phyloP scores from a whole-genome alignment of 305 asterid genomes.

The Nicotiana rustica region DNA sequence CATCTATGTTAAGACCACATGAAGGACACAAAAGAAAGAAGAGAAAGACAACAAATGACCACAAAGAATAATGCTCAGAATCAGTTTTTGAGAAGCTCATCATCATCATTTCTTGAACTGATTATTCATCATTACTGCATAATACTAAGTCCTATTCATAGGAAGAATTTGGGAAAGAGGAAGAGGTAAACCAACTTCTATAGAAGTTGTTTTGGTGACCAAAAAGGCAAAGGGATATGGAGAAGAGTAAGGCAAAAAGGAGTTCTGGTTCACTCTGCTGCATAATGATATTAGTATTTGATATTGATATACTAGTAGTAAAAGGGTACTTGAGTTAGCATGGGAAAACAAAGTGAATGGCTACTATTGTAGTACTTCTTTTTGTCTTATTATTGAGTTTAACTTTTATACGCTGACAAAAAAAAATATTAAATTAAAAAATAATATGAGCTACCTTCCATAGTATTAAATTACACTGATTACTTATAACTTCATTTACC shows the following conservation, averaged over 20 bases:
- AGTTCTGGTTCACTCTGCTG: constrained; percentile 33
- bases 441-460: neutral
- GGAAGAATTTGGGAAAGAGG: constrained; percentile 32
- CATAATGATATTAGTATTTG: constrained; percentile 17
- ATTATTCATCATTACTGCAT: constrained; percentile 40
- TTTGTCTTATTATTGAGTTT: constrained; percentile 31
- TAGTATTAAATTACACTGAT: constrained; percentile 37
- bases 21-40: constrained; percentile 53
- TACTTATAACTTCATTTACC: neutral
- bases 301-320: constrained; percentile 19
- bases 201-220: constrained; percentile 78
- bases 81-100: constrained; percentile 38
- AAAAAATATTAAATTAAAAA: neutral
- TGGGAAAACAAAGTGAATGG: constrained; percentile 46
- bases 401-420: neutral
- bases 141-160: constrained; percentile 41
- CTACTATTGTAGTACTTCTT: constrained; percentile 44
- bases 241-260: constrained; percentile 24
- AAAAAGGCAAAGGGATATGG: constrained; percentile 42
- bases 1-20: constrained; percentile 69
- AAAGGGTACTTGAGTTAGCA: constrained; percentile 35
- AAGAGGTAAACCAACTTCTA: constrained; percentile 59
- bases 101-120: constrained; percentile 51
- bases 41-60: constrained; percentile 40
- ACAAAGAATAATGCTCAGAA: constrained; percentile 33